A percentile compares a stretch with the other conserved stretches of the same genome.
Evolutionary conservation across 169 alveolate genomes (phyloP).

Genomic region (Perkinsus chesapeaki): DNA sequence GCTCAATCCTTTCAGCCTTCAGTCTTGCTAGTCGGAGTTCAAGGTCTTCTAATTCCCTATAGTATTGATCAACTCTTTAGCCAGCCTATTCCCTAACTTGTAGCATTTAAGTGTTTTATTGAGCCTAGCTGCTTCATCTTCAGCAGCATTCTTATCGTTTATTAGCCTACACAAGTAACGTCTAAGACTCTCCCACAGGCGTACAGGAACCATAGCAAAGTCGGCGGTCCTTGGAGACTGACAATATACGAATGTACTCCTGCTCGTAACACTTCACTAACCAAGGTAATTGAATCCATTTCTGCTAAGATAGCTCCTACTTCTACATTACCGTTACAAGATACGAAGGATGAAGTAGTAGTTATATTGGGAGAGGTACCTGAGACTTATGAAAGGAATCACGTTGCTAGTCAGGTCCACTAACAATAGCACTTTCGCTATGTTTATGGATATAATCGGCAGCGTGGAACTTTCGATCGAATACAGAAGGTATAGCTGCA

Average conservation of each 20-base stretch:
- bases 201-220: not conserved
- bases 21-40: not conserved
- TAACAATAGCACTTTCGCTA: no score
- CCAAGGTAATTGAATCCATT: not conserved
- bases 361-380: not conserved
- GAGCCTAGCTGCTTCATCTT: not conserved
- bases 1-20: not conserved
- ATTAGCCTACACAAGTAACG: not conserved
- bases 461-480: not conserved
- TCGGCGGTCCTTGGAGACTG: not conserved
- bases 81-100: not conserved
- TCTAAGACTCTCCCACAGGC: not conserved
- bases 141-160: not conserved
- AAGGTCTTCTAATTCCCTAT: not conserved
- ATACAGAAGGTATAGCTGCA: not conserved
- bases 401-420: no score
- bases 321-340: not conserved
- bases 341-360: not conserved
- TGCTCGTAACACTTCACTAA: not conserved
- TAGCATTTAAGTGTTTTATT: not conserved
- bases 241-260: not conserved
- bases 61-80: not conserved
- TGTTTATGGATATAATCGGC: not conserved
- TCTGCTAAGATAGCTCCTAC: not conserved
- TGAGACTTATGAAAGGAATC: not conserved